phyloP scores from a whole-genome alignment of 1,139 yeast genomes.

The Yamadazyma atmosphaerica region DNA sequence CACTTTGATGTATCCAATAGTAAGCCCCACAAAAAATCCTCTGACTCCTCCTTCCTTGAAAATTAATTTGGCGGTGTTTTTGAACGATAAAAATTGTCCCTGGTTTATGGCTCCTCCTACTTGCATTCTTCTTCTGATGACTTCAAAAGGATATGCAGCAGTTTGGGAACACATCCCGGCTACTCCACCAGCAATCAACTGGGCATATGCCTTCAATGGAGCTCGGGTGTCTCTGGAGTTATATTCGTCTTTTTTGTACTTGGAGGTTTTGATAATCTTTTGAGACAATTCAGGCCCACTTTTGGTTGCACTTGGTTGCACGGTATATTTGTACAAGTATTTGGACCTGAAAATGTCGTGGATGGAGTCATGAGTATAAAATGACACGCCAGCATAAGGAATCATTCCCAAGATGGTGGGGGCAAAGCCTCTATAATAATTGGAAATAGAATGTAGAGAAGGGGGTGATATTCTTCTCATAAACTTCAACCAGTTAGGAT shows the following conservation, averaged over 20 bases:
- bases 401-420: slow-evolving; percentile 96
- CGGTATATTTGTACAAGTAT: slow-evolving; percentile 56
- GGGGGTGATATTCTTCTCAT: slow-evolving; percentile 36
- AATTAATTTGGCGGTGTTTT: slow-evolving; percentile 55
- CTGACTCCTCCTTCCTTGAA: slow-evolving; percentile 71
- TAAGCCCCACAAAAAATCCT: slow-evolving; percentile 91
- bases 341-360: slow-evolving; percentile 80
- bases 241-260: slow-evolving; percentile 21
- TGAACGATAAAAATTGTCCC: slow-evolving; percentile 59
- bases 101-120: slow-evolving; percentile 80
- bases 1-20: slow-evolving; percentile 92
- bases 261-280: slow-evolving; percentile 19
- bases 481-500: slow-evolving; percentile 39
- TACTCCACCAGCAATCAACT: slow-evolving; percentile 87
- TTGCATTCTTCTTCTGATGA: slow-evolving; percentile 91
- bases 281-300: slow-evolving; percentile 5
- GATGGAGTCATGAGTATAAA: slow-evolving; percentile 86
- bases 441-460: slow-evolving; percentile 47
- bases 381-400: slow-evolving; percentile 97
- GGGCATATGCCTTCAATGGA: slow-evolving; percentile 88
- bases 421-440: slow-evolving; percentile 90
- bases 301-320: slow-evolving; percentile 22
- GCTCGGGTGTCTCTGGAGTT: slow-evolving; percentile 54
- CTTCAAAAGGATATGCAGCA: slow-evolving; percentile 96
- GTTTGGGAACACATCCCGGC: slow-evolving; percentile 96